phyloP scores from a whole-genome alignment of 768 basidiomycete species.

The Hericium rajendrae region DNA sequence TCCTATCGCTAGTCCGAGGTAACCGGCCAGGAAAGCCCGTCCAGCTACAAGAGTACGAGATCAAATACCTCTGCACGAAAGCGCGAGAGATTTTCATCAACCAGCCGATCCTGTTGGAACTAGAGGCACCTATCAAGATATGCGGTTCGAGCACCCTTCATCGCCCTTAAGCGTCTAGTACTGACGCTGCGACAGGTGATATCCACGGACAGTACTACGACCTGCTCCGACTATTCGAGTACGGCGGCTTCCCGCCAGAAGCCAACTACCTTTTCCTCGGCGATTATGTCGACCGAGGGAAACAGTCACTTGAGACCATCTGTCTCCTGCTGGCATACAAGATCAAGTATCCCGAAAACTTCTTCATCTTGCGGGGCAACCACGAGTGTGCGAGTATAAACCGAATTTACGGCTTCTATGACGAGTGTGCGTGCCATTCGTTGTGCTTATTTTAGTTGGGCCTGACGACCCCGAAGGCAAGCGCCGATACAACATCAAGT shows the following conservation, averaged over 20 bases:
- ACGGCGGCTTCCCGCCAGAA: slow-evolving; percentile 99
- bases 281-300: slow-evolving; percentile 98
- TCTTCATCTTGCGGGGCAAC: slow-evolving; percentile 98
- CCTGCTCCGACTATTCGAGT: slow-evolving; percentile 94
- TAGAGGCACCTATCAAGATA: slow-evolving; percentile 99
- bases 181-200: slow-evolving; percentile 51
- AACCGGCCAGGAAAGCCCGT: slow-evolving; percentile 98
- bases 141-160: slow-evolving; percentile 64
- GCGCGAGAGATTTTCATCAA: slow-evolving; percentile 99
- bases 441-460: background rate
- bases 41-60: slow-evolving; percentile 96
- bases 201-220: slow-evolving; percentile 99
- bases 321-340: slow-evolving; percentile 98
- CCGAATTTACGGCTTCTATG: slow-evolving; percentile 99
- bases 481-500: slow-evolving; percentile 99
- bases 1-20: slow-evolving; percentile 64
- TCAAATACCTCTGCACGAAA: slow-evolving; percentile 98
- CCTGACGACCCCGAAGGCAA: slow-evolving; percentile 58
- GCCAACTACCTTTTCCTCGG: slow-evolving; percentile 99
- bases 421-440: slow-evolving; percentile 68
- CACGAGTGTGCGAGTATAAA: slow-evolving; percentile 99
- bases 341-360: slow-evolving; percentile 99
- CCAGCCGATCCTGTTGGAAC: slow-evolving; percentile 94
- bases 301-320: slow-evolving; percentile 99
- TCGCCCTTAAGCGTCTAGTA: background rate